Conservation (phyloP, 257 asterid genomes). For the Capsicum pubescens region DNA sequence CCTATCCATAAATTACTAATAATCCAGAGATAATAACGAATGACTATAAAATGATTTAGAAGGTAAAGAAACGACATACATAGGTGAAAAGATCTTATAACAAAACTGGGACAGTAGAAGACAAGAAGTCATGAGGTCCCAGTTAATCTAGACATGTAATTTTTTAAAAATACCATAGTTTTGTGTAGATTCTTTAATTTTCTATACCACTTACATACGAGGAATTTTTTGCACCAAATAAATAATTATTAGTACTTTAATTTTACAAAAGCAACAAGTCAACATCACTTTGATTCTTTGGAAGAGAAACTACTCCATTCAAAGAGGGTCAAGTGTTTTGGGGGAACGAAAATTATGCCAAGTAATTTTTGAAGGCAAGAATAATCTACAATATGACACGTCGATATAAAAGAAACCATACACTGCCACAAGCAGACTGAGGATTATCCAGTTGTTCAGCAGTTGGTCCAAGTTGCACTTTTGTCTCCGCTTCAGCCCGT, state of each 20-base stretch:
- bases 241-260: no score
- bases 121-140: constrained; percentile 4
- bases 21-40: background rate
- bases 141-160: background rate
- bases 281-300: background rate
- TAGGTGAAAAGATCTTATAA: background rate
- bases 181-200: background rate
- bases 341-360: background rate
- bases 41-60: background rate
- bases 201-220: background rate
- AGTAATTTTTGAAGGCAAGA: background rate
- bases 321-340: background rate
- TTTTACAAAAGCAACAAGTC: background rate
- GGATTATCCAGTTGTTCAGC: constrained; percentile 84
- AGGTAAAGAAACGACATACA: background rate
- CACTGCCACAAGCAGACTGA: constrained; percentile 96
- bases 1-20: background rate
- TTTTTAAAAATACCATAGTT: background rate
- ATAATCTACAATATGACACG: background rate
- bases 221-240: background rate
- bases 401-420: constrained; percentile 37
- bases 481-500: constrained; percentile 88
- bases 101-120: background rate
- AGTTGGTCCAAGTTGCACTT: constrained; percentile 81
- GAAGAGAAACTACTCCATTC: background rate